phyloP scores from a whole-genome alignment of 108 stramenopile genomes.

The Schizochytrium sp. region DNA sequence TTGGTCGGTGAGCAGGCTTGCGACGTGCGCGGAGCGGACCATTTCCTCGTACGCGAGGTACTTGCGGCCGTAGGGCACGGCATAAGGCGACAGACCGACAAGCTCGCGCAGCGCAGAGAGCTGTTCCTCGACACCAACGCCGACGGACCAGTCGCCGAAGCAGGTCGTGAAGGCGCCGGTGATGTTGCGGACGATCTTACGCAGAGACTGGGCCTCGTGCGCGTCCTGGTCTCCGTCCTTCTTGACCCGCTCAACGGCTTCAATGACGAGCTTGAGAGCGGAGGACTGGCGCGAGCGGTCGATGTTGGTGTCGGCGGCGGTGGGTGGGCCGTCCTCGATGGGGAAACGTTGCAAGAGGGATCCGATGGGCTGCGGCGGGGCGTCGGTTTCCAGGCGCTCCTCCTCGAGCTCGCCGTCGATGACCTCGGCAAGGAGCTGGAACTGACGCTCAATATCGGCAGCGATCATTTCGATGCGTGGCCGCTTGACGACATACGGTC shows the following conservation, averaged over 20 bases:
- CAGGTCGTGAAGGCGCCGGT: conserved; percentile 23
- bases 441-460: conserved; percentile 19
- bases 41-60: conserved; percentile 20
- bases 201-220: conserved; percentile 18
- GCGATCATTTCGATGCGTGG: conserved; percentile 26
- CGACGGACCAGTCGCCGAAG: conserved; percentile 32
- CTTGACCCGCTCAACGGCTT: neutral
- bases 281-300: conserved; percentile 22
- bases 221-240: neutral
- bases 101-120: conserved; percentile 16
- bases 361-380: neutral
- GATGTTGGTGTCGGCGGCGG: conserved; percentile 4
- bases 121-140: conserved; percentile 33
- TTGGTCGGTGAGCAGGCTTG: neutral
- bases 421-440: conserved; percentile 23
- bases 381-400: neutral
- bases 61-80: neutral
- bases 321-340: conserved; percentile 26
- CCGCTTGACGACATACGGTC: conserved; percentile 24
- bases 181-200: conserved; percentile 29
- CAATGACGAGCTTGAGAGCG: conserved; percentile 20
- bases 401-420: conserved; percentile 35
- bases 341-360: conserved; percentile 30
- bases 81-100: conserved; percentile 22
- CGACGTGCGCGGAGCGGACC: conserved; percentile 19